These are phyloP conservation scores for Emericellopsis atlantica DNA, from an alignment of 2,329 filamentous ascomycete species.

Conservation along the genomic window DNA sequence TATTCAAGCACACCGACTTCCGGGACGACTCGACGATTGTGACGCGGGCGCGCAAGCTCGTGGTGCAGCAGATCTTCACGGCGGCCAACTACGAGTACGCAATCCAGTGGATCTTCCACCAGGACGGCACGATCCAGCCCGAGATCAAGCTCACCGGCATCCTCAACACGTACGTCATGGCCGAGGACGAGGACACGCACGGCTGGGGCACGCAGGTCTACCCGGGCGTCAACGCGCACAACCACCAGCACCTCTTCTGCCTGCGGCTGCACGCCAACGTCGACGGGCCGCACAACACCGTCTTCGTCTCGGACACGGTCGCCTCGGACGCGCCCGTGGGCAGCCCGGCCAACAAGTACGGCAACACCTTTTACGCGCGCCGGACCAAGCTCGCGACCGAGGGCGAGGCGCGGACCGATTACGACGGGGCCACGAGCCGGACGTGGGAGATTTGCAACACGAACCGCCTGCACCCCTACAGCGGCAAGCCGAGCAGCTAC, in stretches of 20 bases:
- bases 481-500: conserved; percentile 73
- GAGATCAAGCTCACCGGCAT: conserved; percentile 89
- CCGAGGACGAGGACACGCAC: conserved; percentile 65
- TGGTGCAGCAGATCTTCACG: conserved; percentile 87
- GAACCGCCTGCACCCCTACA: conserved; percentile 73
- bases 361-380: conserved; percentile 80
- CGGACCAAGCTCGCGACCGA: conserved; percentile 68
- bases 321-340: conserved; percentile 62
- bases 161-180: conserved; percentile 80
- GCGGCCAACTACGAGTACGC: conserved; percentile 92
- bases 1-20: conserved; percentile 94
- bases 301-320: conserved; percentile 72
- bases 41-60: conserved; percentile 72
- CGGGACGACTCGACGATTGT: conserved; percentile 79
- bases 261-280: conserved; percentile 78
- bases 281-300: conserved; percentile 72
- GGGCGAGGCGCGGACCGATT: conserved; percentile 60
- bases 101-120: conserved; percentile 27
- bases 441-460: conserved; percentile 90
- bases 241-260: conserved; percentile 93
- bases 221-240: conserved; percentile 82
- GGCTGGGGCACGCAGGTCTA: conserved; percentile 91
- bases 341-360: conserved; percentile 72
- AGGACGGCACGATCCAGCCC: conserved; percentile 83
- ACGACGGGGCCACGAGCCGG: conserved; percentile 64